phyloP scores from a whole-genome alignment of 495 filamentous ascomycete species.

The Endocarpon pusillum region DNA sequence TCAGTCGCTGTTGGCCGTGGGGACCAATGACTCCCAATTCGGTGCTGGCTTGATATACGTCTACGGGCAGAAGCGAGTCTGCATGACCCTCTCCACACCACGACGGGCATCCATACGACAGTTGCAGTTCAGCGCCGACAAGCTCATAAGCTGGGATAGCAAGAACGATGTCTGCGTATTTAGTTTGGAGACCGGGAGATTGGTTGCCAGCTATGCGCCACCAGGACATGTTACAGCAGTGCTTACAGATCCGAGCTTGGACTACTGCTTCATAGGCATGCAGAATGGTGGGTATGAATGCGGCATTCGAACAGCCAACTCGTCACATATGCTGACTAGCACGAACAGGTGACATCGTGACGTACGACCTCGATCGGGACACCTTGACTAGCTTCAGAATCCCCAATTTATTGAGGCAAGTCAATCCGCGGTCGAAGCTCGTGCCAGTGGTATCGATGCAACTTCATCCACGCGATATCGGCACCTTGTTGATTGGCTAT shows the following conservation, averaged over 20 bases:
- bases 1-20: slow-evolving; percentile 86
- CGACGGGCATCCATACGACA: slow-evolving; percentile 50
- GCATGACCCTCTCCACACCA: slow-evolving; percentile 45
- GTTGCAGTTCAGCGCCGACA: slow-evolving; percentile 61
- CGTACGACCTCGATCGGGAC: slow-evolving; percentile 79
- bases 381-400: slow-evolving; percentile 57
- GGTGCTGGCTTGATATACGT: slow-evolving; percentile 74
- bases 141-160: slow-evolving; percentile 64
- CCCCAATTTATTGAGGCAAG: slow-evolving; percentile 66
- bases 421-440: slow-evolving; percentile 36
- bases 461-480: slow-evolving; percentile 82
- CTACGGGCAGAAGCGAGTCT: slow-evolving; percentile 70
- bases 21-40: slow-evolving; percentile 65
- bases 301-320: background rate
- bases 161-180: slow-evolving; percentile 71
- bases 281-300: slow-evolving; percentile 36
- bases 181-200: slow-evolving; percentile 44
- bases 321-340: slow-evolving; percentile 8
- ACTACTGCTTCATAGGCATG: slow-evolving; percentile 73
- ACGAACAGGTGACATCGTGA: slow-evolving; percentile 51
- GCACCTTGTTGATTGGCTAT: slow-evolving; percentile 80
- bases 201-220: slow-evolving; percentile 48
- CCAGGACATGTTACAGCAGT: slow-evolving; percentile 54
- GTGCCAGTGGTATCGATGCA: slow-evolving; percentile 55
- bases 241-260: slow-evolving; percentile 68